Conservation (phyloP, 83 land plant genomes). For the Picea abies region DNA sequence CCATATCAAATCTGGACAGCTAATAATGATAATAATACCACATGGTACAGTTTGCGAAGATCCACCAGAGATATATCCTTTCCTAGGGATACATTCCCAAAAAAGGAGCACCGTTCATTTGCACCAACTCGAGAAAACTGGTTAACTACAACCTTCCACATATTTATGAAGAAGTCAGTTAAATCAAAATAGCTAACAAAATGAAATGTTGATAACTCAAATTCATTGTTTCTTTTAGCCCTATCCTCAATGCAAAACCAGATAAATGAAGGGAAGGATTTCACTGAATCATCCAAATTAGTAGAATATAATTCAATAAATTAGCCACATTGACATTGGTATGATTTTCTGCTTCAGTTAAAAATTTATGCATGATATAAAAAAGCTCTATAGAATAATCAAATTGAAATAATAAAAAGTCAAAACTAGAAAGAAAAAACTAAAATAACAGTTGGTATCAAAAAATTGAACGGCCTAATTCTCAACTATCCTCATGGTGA, state of each 20-base stretch:
- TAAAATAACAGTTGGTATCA: not conserved
- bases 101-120: conserved; percentile 70
- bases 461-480: not conserved
- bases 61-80: conserved; percentile 73
- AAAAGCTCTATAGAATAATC: not conserved
- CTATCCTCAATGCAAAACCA: not conserved
- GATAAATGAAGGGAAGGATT: not conserved
- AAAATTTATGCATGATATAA: not conserved
- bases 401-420: not conserved
- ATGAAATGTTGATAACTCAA: not conserved
- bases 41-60: conserved; percentile 82
- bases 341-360: not conserved
- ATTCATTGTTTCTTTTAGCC: not conserved
- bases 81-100: conserved; percentile 89
- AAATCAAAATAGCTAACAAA: not conserved
- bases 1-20: not conserved
- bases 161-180: not conserved
- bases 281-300: not conserved
- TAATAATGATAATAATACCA: conserved; percentile 45
- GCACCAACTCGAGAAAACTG: conserved; percentile 86
- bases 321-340: not conserved
- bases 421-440: too few relatives aligned
- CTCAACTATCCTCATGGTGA: not conserved
- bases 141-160: conserved; percentile 79
- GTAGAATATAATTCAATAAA: not conserved